phyloP scores from a whole-genome alignment of 176 grass and related monocot genomes.

The barley (Hordeum vulgare) region DNA sequence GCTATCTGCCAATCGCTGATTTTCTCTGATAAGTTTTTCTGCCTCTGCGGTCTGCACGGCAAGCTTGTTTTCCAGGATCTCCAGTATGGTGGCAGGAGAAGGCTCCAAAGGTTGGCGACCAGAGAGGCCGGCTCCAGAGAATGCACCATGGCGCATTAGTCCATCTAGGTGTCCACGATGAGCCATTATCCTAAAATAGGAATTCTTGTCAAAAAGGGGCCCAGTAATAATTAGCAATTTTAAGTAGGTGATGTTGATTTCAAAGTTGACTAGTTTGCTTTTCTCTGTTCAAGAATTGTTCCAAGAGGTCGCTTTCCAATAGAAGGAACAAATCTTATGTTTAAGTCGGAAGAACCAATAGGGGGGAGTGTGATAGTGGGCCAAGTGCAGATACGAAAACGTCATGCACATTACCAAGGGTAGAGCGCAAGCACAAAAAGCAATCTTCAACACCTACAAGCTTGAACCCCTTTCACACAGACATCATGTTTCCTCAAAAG shows the following conservation, averaged over 20 bases:
- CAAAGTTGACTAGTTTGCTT: neutral
- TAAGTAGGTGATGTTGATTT: too few species aligned
- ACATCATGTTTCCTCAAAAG: too few species aligned
- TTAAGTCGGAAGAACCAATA: neutral
- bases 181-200: slow-evolving; percentile 55
- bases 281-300: neutral
- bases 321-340: neutral
- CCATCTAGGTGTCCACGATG: slow-evolving; percentile 49
- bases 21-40: slow-evolving; percentile 73
- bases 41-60: slow-evolving; percentile 54
- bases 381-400: too few species aligned
- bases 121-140: slow-evolving; percentile 30
- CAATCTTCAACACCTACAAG: too few species aligned
- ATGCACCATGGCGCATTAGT: slow-evolving; percentile 61
- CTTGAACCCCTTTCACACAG: too few species aligned
- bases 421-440: too few species aligned
- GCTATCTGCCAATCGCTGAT: slow-evolving; percentile 59
- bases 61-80: slow-evolving; percentile 70
- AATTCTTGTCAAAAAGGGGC: neutral
- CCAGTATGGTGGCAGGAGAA: slow-evolving; percentile 23
- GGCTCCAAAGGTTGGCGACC: slow-evolving; percentile 24
- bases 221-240: neutral
- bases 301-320: neutral
- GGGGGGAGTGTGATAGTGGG: neutral
- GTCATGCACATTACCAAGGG: too few species aligned